phyloP scores from a whole-genome alignment of 768 basidiomycete species.

The Calocera viscosa region DNA sequence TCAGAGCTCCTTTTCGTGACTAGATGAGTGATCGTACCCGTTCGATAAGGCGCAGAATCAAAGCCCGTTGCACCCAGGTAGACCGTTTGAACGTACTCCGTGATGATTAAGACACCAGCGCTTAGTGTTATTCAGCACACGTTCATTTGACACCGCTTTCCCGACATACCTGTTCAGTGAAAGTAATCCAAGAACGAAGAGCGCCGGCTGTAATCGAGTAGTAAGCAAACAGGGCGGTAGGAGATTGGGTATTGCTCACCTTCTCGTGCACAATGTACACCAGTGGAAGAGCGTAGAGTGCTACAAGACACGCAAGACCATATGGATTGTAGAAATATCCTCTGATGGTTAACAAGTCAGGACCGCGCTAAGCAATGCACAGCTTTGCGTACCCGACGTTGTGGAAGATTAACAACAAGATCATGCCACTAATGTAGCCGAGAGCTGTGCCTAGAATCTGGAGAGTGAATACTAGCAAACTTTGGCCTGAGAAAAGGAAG shows the following conservation, averaged over 20 bases:
- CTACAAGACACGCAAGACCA: conserved; percentile 17
- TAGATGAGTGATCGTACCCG: conserved; percentile 15
- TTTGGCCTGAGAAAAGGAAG: conserved; percentile 19
- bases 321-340: conserved; percentile 10
- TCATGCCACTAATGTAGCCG: conserved; percentile 16
- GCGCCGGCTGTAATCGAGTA: conserved; percentile 12
- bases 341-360: not conserved
- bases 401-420: conserved; percentile 21
- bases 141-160: no score
- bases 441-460: conserved; percentile 22
- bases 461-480: conserved; percentile 23
- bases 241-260: not conserved
- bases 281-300: conserved; percentile 17
- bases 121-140: not conserved
- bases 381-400: conserved; percentile 22
- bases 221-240: not conserved
- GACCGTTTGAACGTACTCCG: conserved; percentile 21
- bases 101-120: conserved; percentile 14
- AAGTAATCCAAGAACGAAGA: conserved; percentile 18
- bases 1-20: not conserved
- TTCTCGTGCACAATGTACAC: conserved; percentile 15
- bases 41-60: conserved; percentile 22
- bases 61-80: conserved; percentile 17
- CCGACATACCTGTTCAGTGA: conserved; percentile 19
- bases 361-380: conserved; percentile 20